A percentile compares a stretch with the other conserved stretches of the same genome.
phyloP scores from a whole-genome alignment of 2,329 filamentous ascomycete genomes.

The Colletotrichum karsti region DNA sequence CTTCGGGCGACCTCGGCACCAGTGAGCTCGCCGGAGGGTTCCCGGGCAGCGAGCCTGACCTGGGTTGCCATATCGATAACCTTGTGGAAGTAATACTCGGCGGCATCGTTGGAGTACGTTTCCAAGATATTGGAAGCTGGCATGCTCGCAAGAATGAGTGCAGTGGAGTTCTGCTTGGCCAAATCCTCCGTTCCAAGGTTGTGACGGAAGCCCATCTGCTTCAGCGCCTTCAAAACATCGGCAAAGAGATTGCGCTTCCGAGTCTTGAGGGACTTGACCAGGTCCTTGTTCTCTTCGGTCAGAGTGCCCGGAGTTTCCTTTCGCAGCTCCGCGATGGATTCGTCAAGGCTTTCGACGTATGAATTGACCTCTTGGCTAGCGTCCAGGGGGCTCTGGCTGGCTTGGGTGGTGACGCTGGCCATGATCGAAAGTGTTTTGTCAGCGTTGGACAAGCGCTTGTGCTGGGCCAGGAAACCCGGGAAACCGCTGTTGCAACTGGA shows the following conservation, averaged over 20 bases:
- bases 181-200: slow-evolving; percentile 82
- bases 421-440: slow-evolving; percentile 78
- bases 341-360: slow-evolving; percentile 75
- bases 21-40: slow-evolving; percentile 87
- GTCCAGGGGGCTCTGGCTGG: slow-evolving; percentile 3
- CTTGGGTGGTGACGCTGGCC: slow-evolving; percentile 61
- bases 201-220: slow-evolving; percentile 88
- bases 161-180: slow-evolving; percentile 75
- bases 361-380: slow-evolving; percentile 55
- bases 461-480: slow-evolving; percentile 50
- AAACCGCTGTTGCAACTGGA: slow-evolving; percentile 42
- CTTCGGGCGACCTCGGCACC: slow-evolving; percentile 81
- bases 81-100: slow-evolving; percentile 82
- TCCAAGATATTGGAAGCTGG: slow-evolving; percentile 32
- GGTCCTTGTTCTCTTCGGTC: slow-evolving; percentile 85
- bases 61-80: slow-evolving; percentile 77
- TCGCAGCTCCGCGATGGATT: slow-evolving; percentile 76
- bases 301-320: slow-evolving; percentile 84
- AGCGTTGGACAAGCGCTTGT: slow-evolving; percentile 77
- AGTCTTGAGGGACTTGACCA: slow-evolving; percentile 88
- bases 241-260: slow-evolving; percentile 91
- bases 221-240: slow-evolving; percentile 83
- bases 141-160: slow-evolving; percentile 70
- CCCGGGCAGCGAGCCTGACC: slow-evolving; percentile 71
- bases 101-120: slow-evolving; percentile 43